These are phyloP conservation scores for Canavalia ensiformis DNA, from an alignment of 306 rosid genomes.

Conservation along the genomic window DNA sequence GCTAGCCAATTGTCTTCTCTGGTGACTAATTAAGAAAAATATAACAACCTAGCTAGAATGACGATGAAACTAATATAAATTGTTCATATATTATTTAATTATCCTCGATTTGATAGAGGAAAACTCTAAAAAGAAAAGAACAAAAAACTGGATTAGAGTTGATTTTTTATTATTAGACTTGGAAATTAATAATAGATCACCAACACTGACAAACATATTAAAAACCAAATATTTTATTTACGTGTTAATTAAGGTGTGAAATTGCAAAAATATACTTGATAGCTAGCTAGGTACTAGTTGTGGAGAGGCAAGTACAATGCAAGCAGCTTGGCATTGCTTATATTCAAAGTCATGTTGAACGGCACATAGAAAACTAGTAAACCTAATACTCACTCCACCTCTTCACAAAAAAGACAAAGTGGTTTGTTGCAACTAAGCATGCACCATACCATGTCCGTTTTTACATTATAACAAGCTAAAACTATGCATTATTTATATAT, in stretches of 20 bases:
- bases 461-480: constrained; percentile 15
- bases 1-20: background rate
- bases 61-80: background rate
- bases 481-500: background rate
- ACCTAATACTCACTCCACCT: constrained; percentile 52
- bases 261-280: background rate
- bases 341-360: constrained; percentile 37
- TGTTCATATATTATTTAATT: constrained; percentile 1
- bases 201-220: background rate
- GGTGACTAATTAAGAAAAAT: background rate
- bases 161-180: background rate
- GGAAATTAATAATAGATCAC: background rate
- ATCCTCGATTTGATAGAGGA: background rate
- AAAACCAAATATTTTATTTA: background rate
- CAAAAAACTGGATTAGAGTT: background rate
- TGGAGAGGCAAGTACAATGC: constrained; percentile 32
- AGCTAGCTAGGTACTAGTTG: constrained; percentile 2
- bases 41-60: background rate
- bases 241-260: constrained; percentile 1
- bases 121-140: background rate
- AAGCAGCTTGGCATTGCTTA: constrained; percentile 45
- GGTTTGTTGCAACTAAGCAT: constrained; percentile 49
- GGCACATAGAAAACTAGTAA: constrained; percentile 33
- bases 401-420: constrained; percentile 39
- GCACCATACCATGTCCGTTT: background rate